phyloP scores from a whole-genome alignment of 2,329 filamentous ascomycete genomes.

The Metarhizium rileyi region DNA sequence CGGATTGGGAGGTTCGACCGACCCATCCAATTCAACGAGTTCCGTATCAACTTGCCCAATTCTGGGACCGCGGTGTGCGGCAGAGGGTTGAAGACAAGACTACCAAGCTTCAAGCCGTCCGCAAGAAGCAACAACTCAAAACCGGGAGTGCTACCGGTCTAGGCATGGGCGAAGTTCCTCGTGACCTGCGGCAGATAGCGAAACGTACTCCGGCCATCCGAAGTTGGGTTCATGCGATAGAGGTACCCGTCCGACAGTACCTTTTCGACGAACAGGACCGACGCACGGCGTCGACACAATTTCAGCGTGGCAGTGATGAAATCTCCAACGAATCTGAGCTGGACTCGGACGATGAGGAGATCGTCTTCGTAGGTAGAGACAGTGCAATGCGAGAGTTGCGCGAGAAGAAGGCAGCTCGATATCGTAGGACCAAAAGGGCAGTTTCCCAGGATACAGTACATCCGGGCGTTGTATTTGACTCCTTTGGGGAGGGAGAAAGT shows the following conservation, averaged over 20 bases:
- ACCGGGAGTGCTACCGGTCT: slow-evolving; percentile 31
- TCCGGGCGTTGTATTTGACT: slow-evolving; percentile 68
- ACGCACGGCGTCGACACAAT: slow-evolving; percentile 6
- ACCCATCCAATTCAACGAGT: slow-evolving; percentile 70
- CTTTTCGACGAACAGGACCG: slow-evolving; percentile 41
- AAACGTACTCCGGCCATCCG: slow-evolving; percentile 74
- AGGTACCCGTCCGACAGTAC: slow-evolving; percentile 73
- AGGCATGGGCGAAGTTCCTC: slow-evolving; percentile 54
- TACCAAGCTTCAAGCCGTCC: slow-evolving; percentile 28
- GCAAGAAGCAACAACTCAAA: slow-evolving; percentile 36
- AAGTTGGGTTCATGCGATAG: slow-evolving; percentile 70
- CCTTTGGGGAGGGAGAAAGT: slow-evolving; percentile 61
- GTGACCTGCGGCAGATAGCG: slow-evolving; percentile 68
- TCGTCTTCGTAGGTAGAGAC: slow-evolving; percentile 74
- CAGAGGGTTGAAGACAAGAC: slow-evolving; percentile 40
- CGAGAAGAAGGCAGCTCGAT: slow-evolving; percentile 28
- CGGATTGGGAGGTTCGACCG: slow-evolving; percentile 74
- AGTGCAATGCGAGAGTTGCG: slow-evolving; percentile 42
- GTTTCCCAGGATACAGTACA: slow-evolving; percentile 49
- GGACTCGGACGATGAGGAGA: slow-evolving; percentile 64
- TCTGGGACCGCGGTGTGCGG: slow-evolving; percentile 59
- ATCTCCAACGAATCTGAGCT: slow-evolving; percentile 19
- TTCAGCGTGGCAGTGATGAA: slow-evolving; percentile 15
- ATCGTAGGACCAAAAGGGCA: slow-evolving; percentile 42
- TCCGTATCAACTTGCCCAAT: slow-evolving; percentile 80